Evolutionary conservation across 768 basidiomycete genomes (phyloP).

Genomic region (Chalciporus piperatus): DNA sequence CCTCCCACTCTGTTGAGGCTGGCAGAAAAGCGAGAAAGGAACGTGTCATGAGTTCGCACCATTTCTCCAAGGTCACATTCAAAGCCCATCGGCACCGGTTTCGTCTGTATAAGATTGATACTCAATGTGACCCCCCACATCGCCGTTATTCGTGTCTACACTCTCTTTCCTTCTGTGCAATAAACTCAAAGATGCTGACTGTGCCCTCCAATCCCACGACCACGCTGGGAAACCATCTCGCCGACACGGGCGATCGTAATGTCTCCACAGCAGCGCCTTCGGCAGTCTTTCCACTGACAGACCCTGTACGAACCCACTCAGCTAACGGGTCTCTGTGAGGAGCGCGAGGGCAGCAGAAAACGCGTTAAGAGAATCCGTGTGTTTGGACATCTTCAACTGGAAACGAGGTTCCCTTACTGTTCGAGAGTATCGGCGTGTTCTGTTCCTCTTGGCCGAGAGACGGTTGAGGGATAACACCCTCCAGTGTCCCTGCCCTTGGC

Average conservation of each 20-base stretch:
- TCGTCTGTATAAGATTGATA: no score
- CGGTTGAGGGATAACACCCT: slow-evolving; percentile 10
- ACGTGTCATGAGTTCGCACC: no score
- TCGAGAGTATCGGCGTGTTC: no score
- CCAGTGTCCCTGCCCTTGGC: slow-evolving; percentile 10
- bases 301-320: slow-evolving; percentile 12
- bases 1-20: no score
- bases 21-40: no score
- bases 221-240: slow-evolving; percentile 1
- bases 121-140: no score
- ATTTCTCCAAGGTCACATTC: no score
- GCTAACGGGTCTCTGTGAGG: neutral
- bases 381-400: slow-evolving; percentile 1
- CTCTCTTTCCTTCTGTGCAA: no score
- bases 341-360: slow-evolving; percentile 11
- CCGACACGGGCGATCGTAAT: neutral
- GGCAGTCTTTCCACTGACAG: slow-evolving; percentile 8
- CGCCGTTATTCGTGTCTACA: no score
- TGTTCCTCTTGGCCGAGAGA: neutral
- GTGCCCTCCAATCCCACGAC: slow-evolving; percentile 14
- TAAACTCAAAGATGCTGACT: neutral
- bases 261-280: slow-evolving; percentile 10
- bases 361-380: slow-evolving; percentile 12
- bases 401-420: neutral
- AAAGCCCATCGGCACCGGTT: no score